These are phyloP conservation scores for Aspergillaceae sp. DNA, from an alignment of 2,329 filamentous ascomycete genomes.

Conservation along the genomic window DNA sequence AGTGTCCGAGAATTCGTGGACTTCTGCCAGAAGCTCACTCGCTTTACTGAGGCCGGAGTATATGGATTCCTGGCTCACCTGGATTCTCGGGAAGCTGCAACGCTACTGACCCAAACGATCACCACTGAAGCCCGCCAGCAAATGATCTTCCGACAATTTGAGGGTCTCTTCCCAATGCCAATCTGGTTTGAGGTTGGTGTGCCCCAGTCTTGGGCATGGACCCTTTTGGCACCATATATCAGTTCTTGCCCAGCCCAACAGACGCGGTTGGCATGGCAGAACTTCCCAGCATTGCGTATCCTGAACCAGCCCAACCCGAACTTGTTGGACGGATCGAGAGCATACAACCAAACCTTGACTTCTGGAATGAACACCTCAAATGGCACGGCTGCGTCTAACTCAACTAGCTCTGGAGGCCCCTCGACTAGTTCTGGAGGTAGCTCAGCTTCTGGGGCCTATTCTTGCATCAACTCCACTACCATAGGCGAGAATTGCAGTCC, in stretches of 20 bases:
- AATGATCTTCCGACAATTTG: slow-evolving; percentile 75
- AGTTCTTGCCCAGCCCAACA: slow-evolving; percentile 63
- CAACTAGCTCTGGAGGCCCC: too few relatives aligned
- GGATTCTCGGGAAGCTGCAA: slow-evolving; percentile 64
- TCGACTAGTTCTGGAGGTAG: too few relatives aligned
- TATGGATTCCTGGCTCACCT: slow-evolving; percentile 74
- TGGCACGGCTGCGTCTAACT: slow-evolving; percentile 14
- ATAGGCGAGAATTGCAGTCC: slow-evolving; percentile 49
- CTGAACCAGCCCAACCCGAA: slow-evolving; percentile 70
- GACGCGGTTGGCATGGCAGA: slow-evolving; percentile 73
- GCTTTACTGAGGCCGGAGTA: slow-evolving; percentile 69
- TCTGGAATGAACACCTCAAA: slow-evolving; percentile 27
- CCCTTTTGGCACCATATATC: slow-evolving; percentile 72
- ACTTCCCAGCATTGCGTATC: slow-evolving; percentile 65
- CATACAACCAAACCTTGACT: slow-evolving; percentile 52
- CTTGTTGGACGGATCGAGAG: slow-evolving; percentile 54
- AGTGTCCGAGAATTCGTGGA: slow-evolving; percentile 71
- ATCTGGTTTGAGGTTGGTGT: slow-evolving; percentile 74
- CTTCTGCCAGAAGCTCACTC: slow-evolving; percentile 78
- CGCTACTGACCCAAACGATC: slow-evolving; percentile 66
- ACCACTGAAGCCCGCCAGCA: slow-evolving; percentile 74
- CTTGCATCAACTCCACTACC: slow-evolving; percentile 51
- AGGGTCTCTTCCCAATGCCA: slow-evolving; percentile 70
- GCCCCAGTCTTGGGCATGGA: slow-evolving; percentile 79
- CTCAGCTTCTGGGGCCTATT: slow-evolving; percentile 35